Percentiles rank a stretch among this genome's conserved stretches.
Conservation (phyloP, 495 filamentous ascomycete species). For the Aspergillus sclerotioniger region DNA sequence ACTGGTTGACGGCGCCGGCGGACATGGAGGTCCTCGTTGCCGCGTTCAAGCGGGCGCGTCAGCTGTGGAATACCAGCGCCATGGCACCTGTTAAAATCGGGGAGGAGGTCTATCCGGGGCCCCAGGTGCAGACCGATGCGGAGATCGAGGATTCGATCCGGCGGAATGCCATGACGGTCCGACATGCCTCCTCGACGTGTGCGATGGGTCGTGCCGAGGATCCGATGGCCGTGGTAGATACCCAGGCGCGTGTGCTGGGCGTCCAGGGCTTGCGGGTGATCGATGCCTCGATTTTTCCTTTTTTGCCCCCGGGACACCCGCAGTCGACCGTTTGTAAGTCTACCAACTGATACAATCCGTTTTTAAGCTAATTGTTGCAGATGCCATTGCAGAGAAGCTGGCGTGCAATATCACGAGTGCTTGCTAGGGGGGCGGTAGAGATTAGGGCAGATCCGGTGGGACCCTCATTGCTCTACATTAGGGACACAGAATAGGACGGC, state of each 20-base stretch:
- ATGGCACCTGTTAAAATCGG: conserved; percentile 11
- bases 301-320: conserved; percentile 14
- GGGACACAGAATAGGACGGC: background rate
- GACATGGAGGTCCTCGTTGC: conserved; percentile 50
- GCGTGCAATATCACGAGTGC: background rate
- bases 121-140: conserved; percentile 29
- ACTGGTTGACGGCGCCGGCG: conserved; percentile 41
- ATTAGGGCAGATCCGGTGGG: too few relatives aligned
- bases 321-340: conserved; percentile 11
- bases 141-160: conserved; percentile 45
- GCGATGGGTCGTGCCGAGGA: conserved; percentile 51
- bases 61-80: conserved; percentile 3
- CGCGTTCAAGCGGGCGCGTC: conserved; percentile 39
- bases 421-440: background rate
- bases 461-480: background rate
- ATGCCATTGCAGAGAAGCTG: background rate
- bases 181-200: conserved; percentile 52
- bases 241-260: conserved; percentile 50
- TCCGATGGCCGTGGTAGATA: conserved; percentile 53
- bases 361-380: background rate
- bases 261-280: conserved; percentile 53
- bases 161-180: conserved; percentile 43
- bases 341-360: too few relatives aligned
- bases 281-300: conserved; percentile 53
- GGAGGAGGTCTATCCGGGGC: conserved; percentile 43